Evolutionary conservation across 805 yeast species (phyloP).

Genomic region (Crinitomyces ghanaensis): DNA sequence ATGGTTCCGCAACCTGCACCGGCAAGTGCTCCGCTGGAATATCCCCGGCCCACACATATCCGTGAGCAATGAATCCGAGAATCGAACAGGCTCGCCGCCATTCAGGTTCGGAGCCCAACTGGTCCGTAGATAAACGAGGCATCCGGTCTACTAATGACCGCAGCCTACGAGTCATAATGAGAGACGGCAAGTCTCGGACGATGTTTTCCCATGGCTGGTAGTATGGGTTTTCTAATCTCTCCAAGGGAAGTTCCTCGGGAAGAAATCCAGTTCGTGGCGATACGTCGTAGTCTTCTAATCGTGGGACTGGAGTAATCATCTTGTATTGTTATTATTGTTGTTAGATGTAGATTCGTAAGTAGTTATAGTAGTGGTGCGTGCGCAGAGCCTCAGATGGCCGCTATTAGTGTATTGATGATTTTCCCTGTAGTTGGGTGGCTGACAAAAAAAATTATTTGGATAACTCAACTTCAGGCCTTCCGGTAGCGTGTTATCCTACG

Average conservation of each 20-base stretch:
- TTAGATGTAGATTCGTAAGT: neutral
- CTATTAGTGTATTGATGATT: too few species aligned
- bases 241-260: conserved; percentile 56
- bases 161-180: conserved; percentile 53
- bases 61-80: conserved; percentile 72
- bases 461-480: too few species aligned
- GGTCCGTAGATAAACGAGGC: conserved; percentile 42
- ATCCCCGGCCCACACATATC: conserved; percentile 73
- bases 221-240: conserved; percentile 49
- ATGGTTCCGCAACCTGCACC: conserved; percentile 55
- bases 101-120: conserved; percentile 37
- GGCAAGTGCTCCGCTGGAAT: conserved; percentile 56
- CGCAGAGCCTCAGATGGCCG: too few species aligned
- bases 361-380: neutral
- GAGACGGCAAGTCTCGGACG: conserved; percentile 56
- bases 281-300: conserved; percentile 54
- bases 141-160: conserved; percentile 53
- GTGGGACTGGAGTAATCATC: conserved; percentile 32
- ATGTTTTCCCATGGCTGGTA: conserved; percentile 70
- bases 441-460: too few species aligned
- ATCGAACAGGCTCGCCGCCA: conserved; percentile 72
- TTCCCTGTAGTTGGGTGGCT: too few species aligned
- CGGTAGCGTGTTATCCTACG: too few species aligned
- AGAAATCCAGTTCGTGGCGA: conserved; percentile 67
- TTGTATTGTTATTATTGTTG: neutral